These are phyloP conservation scores for Moricandia moricandioides DNA, from an alignment of 345 rosid species.

Conservation along the genomic window DNA sequence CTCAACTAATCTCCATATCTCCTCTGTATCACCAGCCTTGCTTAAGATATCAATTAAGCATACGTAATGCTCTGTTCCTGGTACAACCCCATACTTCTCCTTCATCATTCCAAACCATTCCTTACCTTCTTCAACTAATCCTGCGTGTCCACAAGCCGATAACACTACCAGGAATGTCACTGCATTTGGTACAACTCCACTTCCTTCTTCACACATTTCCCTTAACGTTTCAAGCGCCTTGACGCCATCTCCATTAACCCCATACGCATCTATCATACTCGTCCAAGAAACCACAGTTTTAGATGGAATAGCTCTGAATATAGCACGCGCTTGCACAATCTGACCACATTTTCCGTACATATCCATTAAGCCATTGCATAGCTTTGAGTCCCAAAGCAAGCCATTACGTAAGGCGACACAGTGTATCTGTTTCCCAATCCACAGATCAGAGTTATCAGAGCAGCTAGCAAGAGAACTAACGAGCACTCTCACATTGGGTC, in stretches of 20 bases:
- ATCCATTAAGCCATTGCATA: constrained; percentile 72
- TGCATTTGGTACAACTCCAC: constrained; percentile 51
- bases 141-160: constrained; percentile 83
- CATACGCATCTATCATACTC: constrained; percentile 72
- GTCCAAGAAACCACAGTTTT: constrained; percentile 78
- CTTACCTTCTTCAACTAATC: constrained; percentile 59
- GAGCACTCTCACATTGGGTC: constrained; percentile 58
- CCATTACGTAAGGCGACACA: constrained; percentile 51
- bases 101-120: constrained; percentile 49
- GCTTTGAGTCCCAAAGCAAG: constrained; percentile 51
- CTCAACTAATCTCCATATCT: constrained; percentile 52
- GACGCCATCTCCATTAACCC: constrained; percentile 59
- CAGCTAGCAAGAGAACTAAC: constrained; percentile 69
- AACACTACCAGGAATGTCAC: constrained; percentile 74
- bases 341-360: constrained; percentile 79
- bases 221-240: constrained; percentile 58
- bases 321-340: constrained; percentile 38
- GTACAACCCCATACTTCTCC: constrained; percentile 43
- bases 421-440: constrained; percentile 75
- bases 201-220: constrained; percentile 48
- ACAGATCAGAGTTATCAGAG: constrained; percentile 59
- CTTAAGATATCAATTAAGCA: constrained; percentile 67
- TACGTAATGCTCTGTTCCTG: constrained; percentile 59
- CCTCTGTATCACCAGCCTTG: constrained; percentile 58
- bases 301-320: constrained; percentile 44